Evolutionary conservation across 1,284 basidiomycete genomes (phyloP), one percentile per base, ranked within the genome.

Genomic region (Anthracocystis panici-leucophaei): DNA sequence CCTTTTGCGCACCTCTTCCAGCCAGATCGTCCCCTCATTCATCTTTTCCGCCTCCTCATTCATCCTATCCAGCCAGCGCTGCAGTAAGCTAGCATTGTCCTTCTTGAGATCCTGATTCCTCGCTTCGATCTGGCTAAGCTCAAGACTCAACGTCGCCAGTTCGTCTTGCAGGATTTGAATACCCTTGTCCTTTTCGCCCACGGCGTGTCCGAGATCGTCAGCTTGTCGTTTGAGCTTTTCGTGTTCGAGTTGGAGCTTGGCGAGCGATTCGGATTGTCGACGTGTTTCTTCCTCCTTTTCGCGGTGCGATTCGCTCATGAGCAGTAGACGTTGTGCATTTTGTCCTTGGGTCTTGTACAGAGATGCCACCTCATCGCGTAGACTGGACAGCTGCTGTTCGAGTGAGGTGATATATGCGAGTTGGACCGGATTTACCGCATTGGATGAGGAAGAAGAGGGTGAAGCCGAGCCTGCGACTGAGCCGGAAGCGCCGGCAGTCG

Each of bases 311-410:
- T 99, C 96, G 72, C 93, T 96, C 91, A 98, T 93, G 8, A 92
- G 89, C 16, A 99, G 88, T 14, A 96, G 88, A 42, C 93, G 89
- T 84, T 97, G 95, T 1, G 95, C 93, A 85, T 97, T 97, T 86
- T 96, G 94, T 0, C 93, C 93, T 83, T 98, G 95, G 0, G 94
- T 93, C 86, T 97, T 96, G 89, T 99, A 99, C 2, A 97, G 91
- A 7, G 91, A 92, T 3, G 94, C 92, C 45, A 98, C 88, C 85
- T 98, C 96, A 79, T 93, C 92, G 27, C 94, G 91, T 50, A 96
- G 88, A 7, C 92, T 90, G 3, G 93, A 92, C 84, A 98, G 93
- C 84, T 98, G 95, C 3, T 92, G 91, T 86, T 98, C 95, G 56
- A 98, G 90, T 16, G 95, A 96, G 1, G 91, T 88, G 79, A 95